Evolutionary conservation across 179 eudicot species (phyloP).

Genomic region (Beta lomatogona): DNA sequence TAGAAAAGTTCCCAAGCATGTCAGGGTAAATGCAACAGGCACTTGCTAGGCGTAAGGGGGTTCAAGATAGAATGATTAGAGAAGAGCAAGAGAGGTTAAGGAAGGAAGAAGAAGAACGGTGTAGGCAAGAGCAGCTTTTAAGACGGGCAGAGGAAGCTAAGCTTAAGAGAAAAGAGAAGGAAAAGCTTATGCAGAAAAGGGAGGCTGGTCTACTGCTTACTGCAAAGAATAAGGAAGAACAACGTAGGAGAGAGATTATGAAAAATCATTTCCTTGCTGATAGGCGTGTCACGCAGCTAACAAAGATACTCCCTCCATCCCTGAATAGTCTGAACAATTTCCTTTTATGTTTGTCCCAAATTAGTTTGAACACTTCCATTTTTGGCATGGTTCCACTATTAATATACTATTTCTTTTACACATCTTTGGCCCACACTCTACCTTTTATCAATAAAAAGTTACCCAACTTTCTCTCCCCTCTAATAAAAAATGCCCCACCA

Average conservation of each 20-base stretch:
- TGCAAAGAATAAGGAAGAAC: conserved; percentile 90
- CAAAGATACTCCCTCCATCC: too few species aligned
- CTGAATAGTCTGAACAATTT: too few species aligned
- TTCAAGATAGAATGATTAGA: conserved; percentile 64
- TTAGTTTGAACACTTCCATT: too few species aligned
- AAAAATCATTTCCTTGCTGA: conserved; percentile 88
- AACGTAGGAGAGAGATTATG: conserved; percentile 72
- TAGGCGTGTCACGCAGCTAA: too few species aligned
- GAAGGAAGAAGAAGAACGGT: conserved; percentile 92
- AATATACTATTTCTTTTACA: too few species aligned
- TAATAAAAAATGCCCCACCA: too few species aligned
- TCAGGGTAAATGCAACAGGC: conserved; percentile 92
- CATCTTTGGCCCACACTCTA: too few species aligned
- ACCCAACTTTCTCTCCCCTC: too few species aligned
- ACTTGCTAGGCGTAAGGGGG: conserved; percentile 73
- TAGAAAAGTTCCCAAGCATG: conserved; percentile 85
- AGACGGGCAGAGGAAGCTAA: conserved; percentile 78
- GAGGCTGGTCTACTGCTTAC: conserved; percentile 74
- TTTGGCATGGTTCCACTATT: too few species aligned
- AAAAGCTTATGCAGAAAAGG: conserved; percentile 74
- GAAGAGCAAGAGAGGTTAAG: conserved; percentile 84
- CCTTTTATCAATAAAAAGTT: too few species aligned
- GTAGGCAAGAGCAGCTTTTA: conserved; percentile 64
- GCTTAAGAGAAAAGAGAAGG: conserved; percentile 74
- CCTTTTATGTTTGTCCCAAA: too few species aligned